phyloP scores from a whole-genome alignment of 208 protist species.

The Acanthamoeba triangularis region DNA sequence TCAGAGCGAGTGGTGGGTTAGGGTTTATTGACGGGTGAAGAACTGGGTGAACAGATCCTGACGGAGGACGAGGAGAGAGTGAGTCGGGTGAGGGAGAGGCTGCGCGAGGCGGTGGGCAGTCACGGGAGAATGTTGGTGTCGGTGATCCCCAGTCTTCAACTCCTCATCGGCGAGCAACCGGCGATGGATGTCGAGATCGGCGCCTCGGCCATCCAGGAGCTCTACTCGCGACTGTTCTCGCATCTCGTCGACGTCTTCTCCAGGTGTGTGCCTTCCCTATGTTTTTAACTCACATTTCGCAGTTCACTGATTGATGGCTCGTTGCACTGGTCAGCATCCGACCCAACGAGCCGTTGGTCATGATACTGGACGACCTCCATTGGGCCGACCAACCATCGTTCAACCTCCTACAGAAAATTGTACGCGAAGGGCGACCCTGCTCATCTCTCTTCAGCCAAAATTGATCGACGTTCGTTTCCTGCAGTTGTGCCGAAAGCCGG shows the following conservation, averaged over 20 bases:
- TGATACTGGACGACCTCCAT: conserved; percentile 43
- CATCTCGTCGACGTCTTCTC: conserved; percentile 47
- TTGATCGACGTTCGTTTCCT: background rate
- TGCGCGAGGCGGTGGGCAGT: background rate
- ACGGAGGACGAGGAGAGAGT: conserved; percentile 43
- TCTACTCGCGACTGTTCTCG: background rate
- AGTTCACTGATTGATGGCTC: background rate
- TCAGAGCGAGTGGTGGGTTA: too few relatives aligned
- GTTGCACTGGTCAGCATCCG: background rate
- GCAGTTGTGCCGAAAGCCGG: conserved; percentile 4
- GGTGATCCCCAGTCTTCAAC: conserved; percentile 13
- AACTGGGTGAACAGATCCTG: background rate
- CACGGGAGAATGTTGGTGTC: background rate
- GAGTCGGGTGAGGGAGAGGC: background rate
- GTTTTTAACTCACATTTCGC: background rate
- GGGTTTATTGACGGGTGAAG: too few relatives aligned
- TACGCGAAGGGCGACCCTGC: background rate
- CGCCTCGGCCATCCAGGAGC: background rate
- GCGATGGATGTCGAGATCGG: background rate
- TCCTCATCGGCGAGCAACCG: conserved; percentile 44
- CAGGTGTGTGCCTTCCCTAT: background rate
- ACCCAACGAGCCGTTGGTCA: background rate
- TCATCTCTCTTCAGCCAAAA: too few relatives aligned
- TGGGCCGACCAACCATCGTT: conserved; percentile 66
- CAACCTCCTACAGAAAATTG: background rate